phyloP scores from a whole-genome alignment of 225 moss, liverwort and hornwort species.

The Straminergon stramineum region DNA sequence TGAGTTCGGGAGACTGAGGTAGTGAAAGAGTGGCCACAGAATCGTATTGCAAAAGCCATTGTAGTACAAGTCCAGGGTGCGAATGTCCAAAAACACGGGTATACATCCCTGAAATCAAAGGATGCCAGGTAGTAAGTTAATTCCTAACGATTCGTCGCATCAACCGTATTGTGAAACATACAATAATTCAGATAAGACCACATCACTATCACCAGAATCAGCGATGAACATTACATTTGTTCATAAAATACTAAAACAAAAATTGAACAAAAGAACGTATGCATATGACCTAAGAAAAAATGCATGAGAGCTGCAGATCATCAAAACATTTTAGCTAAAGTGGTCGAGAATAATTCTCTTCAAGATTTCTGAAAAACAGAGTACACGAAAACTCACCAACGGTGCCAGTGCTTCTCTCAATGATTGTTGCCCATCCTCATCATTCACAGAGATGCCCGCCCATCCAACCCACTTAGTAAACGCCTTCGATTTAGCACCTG shows the following conservation, averaged over 20 bases:
- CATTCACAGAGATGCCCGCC: conserved; percentile 68
- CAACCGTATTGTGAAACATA: background rate
- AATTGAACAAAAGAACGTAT: background rate
- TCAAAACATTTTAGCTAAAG: background rate
- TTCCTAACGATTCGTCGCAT: background rate
- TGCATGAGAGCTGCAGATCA: background rate
- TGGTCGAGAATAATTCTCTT: background rate
- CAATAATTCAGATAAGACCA: background rate
- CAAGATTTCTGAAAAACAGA: background rate
- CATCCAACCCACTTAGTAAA: conserved; percentile 85
- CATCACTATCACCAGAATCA: background rate
- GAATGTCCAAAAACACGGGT: conserved; percentile 72
- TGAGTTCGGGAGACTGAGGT: conserved; percentile 75
- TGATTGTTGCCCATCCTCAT: conserved; percentile 39
- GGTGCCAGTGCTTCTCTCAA: conserved; percentile 46
- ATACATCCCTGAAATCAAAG: conserved; percentile 48
- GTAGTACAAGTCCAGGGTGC: conserved; percentile 73
- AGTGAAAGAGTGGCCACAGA: conserved; percentile 82
- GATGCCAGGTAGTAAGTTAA: background rate
- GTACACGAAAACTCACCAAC: conserved; percentile 11
- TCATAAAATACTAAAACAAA: background rate
- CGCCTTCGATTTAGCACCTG: conserved; percentile 63
- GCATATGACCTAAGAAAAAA: background rate
- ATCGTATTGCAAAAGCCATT: conserved; percentile 89
- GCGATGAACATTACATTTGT: background rate